These are phyloP conservation scores for Phytophthora sansomeana DNA, from an alignment of 352 stramenopile genomes.

Conservation along the genomic window DNA sequence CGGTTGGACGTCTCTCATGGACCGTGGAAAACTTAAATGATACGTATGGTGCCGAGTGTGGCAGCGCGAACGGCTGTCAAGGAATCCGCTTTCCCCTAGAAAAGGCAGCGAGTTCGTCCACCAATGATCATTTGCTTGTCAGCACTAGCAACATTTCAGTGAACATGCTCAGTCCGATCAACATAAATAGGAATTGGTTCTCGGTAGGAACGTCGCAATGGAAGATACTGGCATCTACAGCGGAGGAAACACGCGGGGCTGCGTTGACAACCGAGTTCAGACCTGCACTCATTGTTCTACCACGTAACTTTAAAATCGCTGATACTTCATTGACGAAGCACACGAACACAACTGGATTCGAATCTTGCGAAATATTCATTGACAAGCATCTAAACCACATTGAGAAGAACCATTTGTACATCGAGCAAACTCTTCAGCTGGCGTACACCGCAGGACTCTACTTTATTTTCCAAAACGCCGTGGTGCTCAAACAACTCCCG, in stretches of 20 bases:
- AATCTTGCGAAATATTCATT: background rate
- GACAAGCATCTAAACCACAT: conserved; percentile 9
- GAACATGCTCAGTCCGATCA: conserved; percentile 19
- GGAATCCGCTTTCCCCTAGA: conserved; percentile 12
- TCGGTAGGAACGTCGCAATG: conserved; percentile 5
- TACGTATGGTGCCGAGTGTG: conserved; percentile 13
- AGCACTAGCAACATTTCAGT: conserved; percentile 1
- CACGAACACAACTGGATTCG: background rate
- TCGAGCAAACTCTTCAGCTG: conserved; percentile 46
- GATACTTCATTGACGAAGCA: background rate
- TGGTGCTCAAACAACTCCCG: conserved; percentile 16
- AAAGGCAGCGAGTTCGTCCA: background rate
- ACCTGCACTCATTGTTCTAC: background rate
- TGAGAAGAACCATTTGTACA: conserved; percentile 54
- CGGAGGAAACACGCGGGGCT: conserved; percentile 15
- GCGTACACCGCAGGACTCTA: conserved; percentile 47
- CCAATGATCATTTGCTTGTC: conserved; percentile 8
- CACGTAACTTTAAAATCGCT: conserved; percentile 11
- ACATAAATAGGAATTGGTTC: conserved; percentile 11
- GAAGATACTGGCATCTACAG: conserved; percentile 14
- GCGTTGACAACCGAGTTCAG: background rate
- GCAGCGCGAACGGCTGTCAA: background rate
- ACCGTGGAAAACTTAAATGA: conserved; percentile 7
- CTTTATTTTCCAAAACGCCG: conserved; percentile 48
- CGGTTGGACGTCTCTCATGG: conserved; percentile 33